Percentiles rank a stretch among this genome's conserved stretches.
These are phyloP conservation scores for Penicillium roqueforti DNA, from an alignment of 495 filamentous ascomycete species.

Conservation along the genomic window DNA sequence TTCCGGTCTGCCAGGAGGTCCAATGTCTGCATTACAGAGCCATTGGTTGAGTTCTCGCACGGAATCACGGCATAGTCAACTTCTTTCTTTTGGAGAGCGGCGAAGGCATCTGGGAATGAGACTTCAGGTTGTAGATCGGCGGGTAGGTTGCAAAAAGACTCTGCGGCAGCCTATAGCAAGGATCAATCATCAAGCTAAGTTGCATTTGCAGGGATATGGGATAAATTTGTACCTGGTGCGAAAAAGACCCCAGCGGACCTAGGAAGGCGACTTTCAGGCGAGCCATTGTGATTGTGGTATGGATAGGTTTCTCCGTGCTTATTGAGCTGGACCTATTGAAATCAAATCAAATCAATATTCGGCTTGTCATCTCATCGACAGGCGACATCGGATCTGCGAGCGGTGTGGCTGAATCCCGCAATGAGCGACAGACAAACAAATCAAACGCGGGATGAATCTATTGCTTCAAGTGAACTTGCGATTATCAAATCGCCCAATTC, in stretches of 20 bases:
- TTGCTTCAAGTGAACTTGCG: not conserved
- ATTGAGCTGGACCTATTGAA: not conserved
- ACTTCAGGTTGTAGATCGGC: slow-evolving; percentile 53
- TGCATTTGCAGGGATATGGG: slow-evolving; percentile 5
- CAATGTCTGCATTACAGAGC: slow-evolving; percentile 80
- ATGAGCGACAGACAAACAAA: slow-evolving; percentile 28
- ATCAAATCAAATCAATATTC: not conserved
- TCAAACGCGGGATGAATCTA: slow-evolving; percentile 23
- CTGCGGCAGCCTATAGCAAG: slow-evolving; percentile 57
- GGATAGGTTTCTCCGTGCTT: not conserved
- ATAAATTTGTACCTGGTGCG: slow-evolving; percentile 69
- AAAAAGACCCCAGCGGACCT: slow-evolving; percentile 81
- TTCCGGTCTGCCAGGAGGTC: slow-evolving; percentile 78
- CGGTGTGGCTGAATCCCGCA: slow-evolving; percentile 16
- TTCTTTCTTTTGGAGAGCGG: slow-evolving; percentile 60
- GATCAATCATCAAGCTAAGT: slow-evolving; percentile 13
- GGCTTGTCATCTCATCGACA: slow-evolving; percentile 4
- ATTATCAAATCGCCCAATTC: not conserved
- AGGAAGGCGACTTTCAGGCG: slow-evolving; percentile 64
- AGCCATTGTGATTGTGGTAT: slow-evolving; percentile 14
- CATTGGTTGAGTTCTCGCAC: slow-evolving; percentile 94
- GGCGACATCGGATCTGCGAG: slow-evolving; percentile 8
- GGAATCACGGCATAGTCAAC: slow-evolving; percentile 77
- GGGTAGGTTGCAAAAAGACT: slow-evolving; percentile 50
- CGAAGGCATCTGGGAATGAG: slow-evolving; percentile 71